Evolutionary conservation across 208 protist species (phyloP), one percentile per base, ranked within the genome.

Genomic region (Trypanosoma scelopori): DNA sequence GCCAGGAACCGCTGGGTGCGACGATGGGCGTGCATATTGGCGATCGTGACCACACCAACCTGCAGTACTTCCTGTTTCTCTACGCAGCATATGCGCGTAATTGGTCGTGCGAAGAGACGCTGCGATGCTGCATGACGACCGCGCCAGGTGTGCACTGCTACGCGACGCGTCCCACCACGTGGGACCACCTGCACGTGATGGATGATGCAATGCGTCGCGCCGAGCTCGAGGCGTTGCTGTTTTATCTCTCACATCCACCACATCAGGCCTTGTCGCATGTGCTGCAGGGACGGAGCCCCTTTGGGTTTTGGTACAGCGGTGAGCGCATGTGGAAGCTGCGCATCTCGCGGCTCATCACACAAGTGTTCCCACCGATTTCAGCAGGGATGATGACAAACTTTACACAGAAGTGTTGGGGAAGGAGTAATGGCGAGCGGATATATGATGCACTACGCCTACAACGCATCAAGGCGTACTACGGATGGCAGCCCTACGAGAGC

Each of bases 351-450:
- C 64, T 92, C 25, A 78, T 89, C 23, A 66, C 81, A 3, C 86
- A 93, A 55, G 42, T 92, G 20, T 92, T 88, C 46, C 89, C 89
- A 0, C 81, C 89, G 16, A 65, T 81, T 27, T 82, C 84, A 35
- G 85, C 86, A 12, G 89, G 89, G 11, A 82, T 95, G 55, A 89
- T 93, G 82, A 93, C 89, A n/a, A 92, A 89, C 80, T 93, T 95
- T 48, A 95, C 89, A 22, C 89, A 95, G 68, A 95, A 95, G 74
- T 95, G 89, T 64, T 95, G 89, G 87, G 87, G 89, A 0, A 74
- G 89, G 11, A 75, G 71, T 25, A 95, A 95, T 48, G 85, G 85
- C 9, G 89, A 95, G 64, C 72, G 89, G 30, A 85, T 92, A 61
- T 95, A 95, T 66, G 89, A 95, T 55, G 89, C 89, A 0, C 65